phyloP scores from a whole-genome alignment of 805 yeast species.

The Helenozyma rhizophorensis region DNA sequence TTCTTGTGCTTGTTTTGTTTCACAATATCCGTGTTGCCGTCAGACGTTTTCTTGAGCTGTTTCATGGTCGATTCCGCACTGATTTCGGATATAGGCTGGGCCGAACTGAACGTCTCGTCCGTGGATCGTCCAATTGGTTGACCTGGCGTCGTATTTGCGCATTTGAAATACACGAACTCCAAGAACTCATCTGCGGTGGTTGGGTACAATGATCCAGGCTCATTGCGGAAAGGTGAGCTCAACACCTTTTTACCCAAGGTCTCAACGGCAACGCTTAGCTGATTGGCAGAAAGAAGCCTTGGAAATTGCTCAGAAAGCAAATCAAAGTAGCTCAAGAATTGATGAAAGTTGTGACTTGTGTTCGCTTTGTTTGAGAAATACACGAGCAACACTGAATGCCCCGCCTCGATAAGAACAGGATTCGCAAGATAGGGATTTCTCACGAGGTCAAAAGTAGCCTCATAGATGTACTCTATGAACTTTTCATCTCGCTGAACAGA shows the following conservation, averaged over 20 bases:
- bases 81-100: conserved; percentile 36
- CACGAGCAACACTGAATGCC: conserved; percentile 53
- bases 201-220: conserved; percentile 2
- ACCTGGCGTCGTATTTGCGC: conserved; percentile 34
- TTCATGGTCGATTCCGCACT: conserved; percentile 33
- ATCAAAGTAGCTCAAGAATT: conserved; percentile 38
- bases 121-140: conserved; percentile 14
- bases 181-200: conserved; percentile 34
- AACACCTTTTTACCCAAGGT: conserved; percentile 45
- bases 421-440: conserved; percentile 16
- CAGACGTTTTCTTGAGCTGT: conserved; percentile 19
- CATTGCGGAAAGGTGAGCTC: conserved; percentile 19
- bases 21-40: conserved; percentile 18
- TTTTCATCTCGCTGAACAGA: conserved; percentile 7
- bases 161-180: conserved; percentile 37
- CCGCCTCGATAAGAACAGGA: conserved; percentile 48
- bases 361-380: conserved; percentile 28
- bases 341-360: conserved; percentile 12
- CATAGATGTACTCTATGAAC: conserved; percentile 23
- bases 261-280: conserved; percentile 54
- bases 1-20: conserved; percentile 27
- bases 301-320: conserved; percentile 57
- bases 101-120: conserved; percentile 23
- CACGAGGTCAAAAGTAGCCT: conserved; percentile 31
- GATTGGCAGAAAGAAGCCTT: conserved; percentile 44